A percentile compares a stretch with the other conserved stretches of the same genome.
These are phyloP conservation scores for Paramecium pentaurelia DNA, from an alignment of 73 alveolate genomes.

Conservation along the genomic window DNA sequence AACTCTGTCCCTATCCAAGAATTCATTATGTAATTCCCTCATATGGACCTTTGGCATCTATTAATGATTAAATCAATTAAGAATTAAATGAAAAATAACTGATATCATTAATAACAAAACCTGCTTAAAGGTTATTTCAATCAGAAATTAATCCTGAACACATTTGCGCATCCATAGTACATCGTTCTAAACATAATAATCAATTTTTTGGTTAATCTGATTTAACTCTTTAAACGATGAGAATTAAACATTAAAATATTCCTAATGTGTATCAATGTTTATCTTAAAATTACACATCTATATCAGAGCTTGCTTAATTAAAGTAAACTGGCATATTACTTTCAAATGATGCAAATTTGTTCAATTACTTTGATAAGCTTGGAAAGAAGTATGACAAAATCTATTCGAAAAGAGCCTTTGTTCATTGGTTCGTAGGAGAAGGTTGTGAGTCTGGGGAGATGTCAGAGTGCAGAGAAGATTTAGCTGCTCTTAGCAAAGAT, in stretches of 20 bases:
- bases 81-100: background rate
- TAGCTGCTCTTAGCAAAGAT: background rate
- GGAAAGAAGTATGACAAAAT: background rate
- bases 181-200: background rate
- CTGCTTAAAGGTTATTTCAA: background rate
- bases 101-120: background rate
- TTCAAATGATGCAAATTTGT: background rate
- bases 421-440: slow-evolving; percentile 66
- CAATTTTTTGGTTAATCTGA: background rate
- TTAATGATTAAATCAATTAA: background rate
- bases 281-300: background rate
- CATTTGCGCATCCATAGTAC: background rate
- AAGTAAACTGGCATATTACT: background rate
- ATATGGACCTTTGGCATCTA: background rate
- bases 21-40: background rate
- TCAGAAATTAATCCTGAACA: background rate
- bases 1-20: background rate
- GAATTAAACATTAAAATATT: background rate
- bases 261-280: background rate
- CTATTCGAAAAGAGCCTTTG: slow-evolving; percentile 58
- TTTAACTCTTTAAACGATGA: background rate
- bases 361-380: background rate
- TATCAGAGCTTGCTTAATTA: background rate
- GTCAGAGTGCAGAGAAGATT: slow-evolving; percentile 44
- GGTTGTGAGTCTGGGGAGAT: slow-evolving; percentile 63